Evolutionary conservation across 331 rosid species (phyloP), one percentile per base, ranked within the genome.

Genomic region (Rhamnella rubrinervis): DNA sequence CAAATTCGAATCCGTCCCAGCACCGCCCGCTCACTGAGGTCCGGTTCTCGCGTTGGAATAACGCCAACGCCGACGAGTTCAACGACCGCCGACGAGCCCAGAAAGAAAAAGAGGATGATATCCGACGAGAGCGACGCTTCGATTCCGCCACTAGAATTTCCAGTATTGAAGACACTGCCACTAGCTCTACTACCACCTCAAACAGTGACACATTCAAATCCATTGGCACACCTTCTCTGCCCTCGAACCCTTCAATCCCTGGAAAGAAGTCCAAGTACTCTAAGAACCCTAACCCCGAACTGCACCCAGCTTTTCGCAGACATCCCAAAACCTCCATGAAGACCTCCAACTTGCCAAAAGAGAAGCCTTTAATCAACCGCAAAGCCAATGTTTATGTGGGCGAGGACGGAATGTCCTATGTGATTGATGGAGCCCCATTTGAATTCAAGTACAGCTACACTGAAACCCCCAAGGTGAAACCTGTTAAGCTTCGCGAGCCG

Each of bases 371-470:
- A 25, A 20, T 74, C 35, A 81, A 61, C 38, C 61, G 80, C 11
- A 80, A 87, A 4, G 87, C 84, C 5, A 68, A 78, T 59, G 84
- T 93, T 2, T 77, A 74, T 6, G 51, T 93, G 2, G 80, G 88
- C 23, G 92, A 88, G 3, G 97, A 87, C 76, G 89, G 89, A n/a
- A 66, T 85, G 28, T 81, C 89, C 1, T 85, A 75, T 55, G 82
- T 85, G 37, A 85, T 85, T 37, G 85, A 85, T 56, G 89, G 86
- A 69, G 86, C 89, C 1, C 99, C 99, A 2, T 95, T 95, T 56
- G 97, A 95, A 55, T 95, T 89, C 85, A 91, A 89, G 87, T 95
- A 95, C 64, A 91, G 97, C 66, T 95, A 91, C 87, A 95, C 97
- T 0, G 99, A 95, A 76, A 87, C 96, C 23, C 99, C 97, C 0